A percentile compares a stretch with the other conserved stretches of the same genome.
Conservation (phyloP, 164 flowering plant genomes). For the Taxillus chinensis region DNA sequence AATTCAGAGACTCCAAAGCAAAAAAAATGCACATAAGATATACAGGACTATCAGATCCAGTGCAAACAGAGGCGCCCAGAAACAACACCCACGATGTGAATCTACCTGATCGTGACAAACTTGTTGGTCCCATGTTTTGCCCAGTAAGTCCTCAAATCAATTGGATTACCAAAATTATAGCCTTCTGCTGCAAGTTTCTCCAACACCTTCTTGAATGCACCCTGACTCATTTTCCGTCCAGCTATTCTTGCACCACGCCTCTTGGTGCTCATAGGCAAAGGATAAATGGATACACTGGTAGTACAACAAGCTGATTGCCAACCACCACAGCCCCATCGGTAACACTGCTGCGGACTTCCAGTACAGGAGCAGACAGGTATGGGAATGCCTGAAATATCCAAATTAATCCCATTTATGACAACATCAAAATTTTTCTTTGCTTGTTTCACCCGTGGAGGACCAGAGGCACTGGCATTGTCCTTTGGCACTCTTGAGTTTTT, state of each 20-base stretch:
- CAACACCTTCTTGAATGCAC: slow-evolving; percentile 88
- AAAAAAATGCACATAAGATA: slow-evolving; percentile 31
- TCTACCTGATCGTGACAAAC: slow-evolving; percentile 85
- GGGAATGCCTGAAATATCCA: slow-evolving; percentile 76
- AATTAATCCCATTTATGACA: slow-evolving; percentile 63
- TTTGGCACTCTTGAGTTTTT: slow-evolving; percentile 27
- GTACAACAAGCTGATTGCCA: slow-evolving; percentile 97
- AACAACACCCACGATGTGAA: slow-evolving; percentile 8
- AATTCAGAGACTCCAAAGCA: slow-evolving; percentile 16
- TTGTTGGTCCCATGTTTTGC: slow-evolving; percentile 95
- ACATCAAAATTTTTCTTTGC: slow-evolving; percentile 49
- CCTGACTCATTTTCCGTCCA: slow-evolving; percentile 90
- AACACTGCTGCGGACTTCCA: slow-evolving; percentile 76
- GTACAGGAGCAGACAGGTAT: slow-evolving; percentile 86
- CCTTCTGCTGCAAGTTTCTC: slow-evolving; percentile 80
- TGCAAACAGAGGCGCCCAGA: slow-evolving; percentile 18
- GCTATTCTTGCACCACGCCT: slow-evolving; percentile 89
- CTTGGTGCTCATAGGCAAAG: slow-evolving; percentile 86
- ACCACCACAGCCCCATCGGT: slow-evolving; percentile 94
- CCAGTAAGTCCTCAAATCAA: slow-evolving; percentile 83
- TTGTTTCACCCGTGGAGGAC: slow-evolving; percentile 36
- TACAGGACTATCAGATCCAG: slow-evolving; percentile 37
- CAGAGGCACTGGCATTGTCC: slow-evolving; percentile 31
- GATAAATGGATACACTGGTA: slow-evolving; percentile 66
- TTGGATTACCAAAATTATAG: slow-evolving; percentile 58